Evolutionary conservation across 257 asterid genomes (phyloP), one percentile per base, ranked within the genome.

Genomic region (Marsdenia floribunda): DNA sequence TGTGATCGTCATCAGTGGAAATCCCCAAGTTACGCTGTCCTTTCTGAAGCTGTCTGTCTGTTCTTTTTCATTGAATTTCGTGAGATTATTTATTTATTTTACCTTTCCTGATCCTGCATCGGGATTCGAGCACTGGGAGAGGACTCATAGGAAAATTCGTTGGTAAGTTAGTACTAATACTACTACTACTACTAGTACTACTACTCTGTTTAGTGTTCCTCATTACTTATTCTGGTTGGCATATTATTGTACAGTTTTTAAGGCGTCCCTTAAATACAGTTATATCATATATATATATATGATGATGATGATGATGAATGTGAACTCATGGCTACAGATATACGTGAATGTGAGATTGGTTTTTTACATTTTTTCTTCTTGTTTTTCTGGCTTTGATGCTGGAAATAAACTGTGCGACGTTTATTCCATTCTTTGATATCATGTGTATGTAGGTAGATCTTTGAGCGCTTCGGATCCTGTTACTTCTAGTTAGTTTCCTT

Each of bases 381-480:
- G 47, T 24, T 58, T 61, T 61, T 42, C 8, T 8, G 19, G 40
- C 42, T 29, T 15, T 14, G 40, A 3, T 12, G 67, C 40, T 50
- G 46, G 47, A 64, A 74, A 64, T 69, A 50, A 64, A 64, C 55
- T 37, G 54, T 50, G 66, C 53, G 26, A 19, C 5, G 29, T 16
- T 57, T 40, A 12, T 18, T 22, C 52, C 35, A 70, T 58, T 26
- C 54, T 40, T 72, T 18, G 64, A 65, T 38, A 68, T 49, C 53
- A 61, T 26, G 60, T 6, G 47, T 40, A 3, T 29, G 33, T 29
- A 29, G 33, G 26, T 47, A 35, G 63, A 33, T 35, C 60, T 21
- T 65, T 44, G 38, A 42, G 53, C 21, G 49, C 29, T 76, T 50
- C 26, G 64, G 65, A 70, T 67, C 74, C 16, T 37, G 42, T 42